These are phyloP conservation scores for Entophlyctis luteolus DNA, from an alignment of 192 early-diverging fungal species.

Conservation along the genomic window DNA sequence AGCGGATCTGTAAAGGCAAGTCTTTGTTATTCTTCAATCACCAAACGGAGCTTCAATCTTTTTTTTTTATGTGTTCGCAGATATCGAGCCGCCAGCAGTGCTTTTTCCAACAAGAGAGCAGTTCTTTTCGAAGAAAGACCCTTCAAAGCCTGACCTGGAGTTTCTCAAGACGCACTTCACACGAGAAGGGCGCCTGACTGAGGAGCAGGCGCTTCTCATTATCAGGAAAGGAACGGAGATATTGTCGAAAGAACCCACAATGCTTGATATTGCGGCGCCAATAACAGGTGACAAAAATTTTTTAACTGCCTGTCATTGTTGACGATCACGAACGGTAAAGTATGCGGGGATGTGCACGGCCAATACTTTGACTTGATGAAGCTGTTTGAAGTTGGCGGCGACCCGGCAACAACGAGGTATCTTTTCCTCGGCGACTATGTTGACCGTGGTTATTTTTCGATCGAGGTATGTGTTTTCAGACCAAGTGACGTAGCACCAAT, in stretches of 20 bases:
- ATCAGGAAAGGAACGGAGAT: conserved; percentile 77
- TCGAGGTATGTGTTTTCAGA: conserved; percentile 65
- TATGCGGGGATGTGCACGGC: conserved; percentile 98
- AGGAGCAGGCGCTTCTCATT: conserved; percentile 88
- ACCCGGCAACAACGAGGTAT: conserved; percentile 84
- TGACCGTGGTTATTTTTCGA: conserved; percentile 94
- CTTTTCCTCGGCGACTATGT: conserved; percentile 96
- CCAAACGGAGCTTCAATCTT: neutral
- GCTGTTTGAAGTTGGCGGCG: conserved; percentile 94
- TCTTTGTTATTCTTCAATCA: neutral
- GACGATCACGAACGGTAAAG: conserved; percentile 36
- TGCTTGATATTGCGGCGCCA: conserved; percentile 85
- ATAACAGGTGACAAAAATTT: conserved; percentile 66
- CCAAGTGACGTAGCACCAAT: neutral
- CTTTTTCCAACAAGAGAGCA: conserved; percentile 56
- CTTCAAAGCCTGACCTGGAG: conserved; percentile 69
- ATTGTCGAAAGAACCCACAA: conserved; percentile 74
- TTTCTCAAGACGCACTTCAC: conserved; percentile 91
- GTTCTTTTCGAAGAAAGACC: conserved; percentile 67
- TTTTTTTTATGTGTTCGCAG: conserved; percentile 31
- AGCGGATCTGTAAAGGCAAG: conserved; percentile 77
- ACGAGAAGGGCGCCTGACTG: conserved; percentile 84
- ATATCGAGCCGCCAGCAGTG: conserved; percentile 54
- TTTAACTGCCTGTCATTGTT: neutral
- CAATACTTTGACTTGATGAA: conserved; percentile 98